Base-by-base conservation (phyloP, 257 asterid species). In the Solanum ossicruentum region DNA sequence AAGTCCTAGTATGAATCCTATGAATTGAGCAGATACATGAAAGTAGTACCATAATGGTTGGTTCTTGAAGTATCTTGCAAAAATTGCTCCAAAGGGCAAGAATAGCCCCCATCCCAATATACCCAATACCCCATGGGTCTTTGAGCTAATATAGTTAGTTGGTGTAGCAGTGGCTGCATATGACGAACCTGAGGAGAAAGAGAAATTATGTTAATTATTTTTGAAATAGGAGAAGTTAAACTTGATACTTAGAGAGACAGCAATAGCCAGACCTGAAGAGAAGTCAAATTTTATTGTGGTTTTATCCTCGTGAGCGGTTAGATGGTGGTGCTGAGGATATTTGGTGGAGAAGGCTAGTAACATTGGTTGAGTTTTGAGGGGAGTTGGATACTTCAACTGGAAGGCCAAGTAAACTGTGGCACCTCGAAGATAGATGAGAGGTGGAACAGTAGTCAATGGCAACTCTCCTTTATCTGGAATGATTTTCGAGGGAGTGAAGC, bases 71-170 rank as follows among this genome's bases (percentile, higher is more conserved):
- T 96, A 91, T 91, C 99, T 85, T 9, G 98, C 98, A 32, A 92
- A 18, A 66, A 95, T 91, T 70, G 98, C 98, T 10, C 98, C 98
- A 3, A 83, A 54, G 36, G 98, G 99, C 82, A 91, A 95, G 84
- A 96, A 92, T 23, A 96, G 85, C 4, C 97, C 98, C 98, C 98
- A 96, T 63, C 90, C 96, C 20, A 96, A 75, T 58, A 95, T 7
- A 78, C 92, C 97, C 87, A 96, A 75, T 21, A 87, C 84, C 70
- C 99, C 99, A 67, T 96, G 99, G 6, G 98, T 92, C 88, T 87
- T 90, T 89, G 91, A 93, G 72, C 88, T 90, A 65, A 85, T 84
- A 28, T 89, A 69, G 84, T 86, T 85, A 1, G 84, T 61, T 26
- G 94, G 85, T 17, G 84, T 55, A 36, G 82, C 89, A 9, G 83